Evolutionary conservation across 2,329 filamentous ascomycete species (phyloP).

Genomic region (Aureobasidium subglaciale): DNA sequence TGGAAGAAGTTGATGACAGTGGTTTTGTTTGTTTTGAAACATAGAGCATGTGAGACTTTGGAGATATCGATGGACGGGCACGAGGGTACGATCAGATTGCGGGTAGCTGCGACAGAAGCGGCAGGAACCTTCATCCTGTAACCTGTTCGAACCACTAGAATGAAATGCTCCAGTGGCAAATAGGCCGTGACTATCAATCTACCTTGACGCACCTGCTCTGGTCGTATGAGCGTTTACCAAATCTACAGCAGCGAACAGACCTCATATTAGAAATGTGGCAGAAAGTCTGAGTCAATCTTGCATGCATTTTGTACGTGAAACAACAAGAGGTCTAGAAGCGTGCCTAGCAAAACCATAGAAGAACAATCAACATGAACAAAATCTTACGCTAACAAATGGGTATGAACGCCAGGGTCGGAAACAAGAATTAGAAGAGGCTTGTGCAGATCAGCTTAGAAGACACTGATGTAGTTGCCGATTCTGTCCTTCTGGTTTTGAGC

Average conservation of each 20-base stretch:
- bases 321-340: neutral
- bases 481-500: conserved; percentile 99
- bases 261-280: no score
- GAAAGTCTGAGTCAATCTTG: neutral
- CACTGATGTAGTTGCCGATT: conserved; percentile 97
- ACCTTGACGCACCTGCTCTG: no score
- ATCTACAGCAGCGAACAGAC: no score
- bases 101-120: neutral
- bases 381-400: conserved; percentile 18
- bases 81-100: neutral
- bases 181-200: no score
- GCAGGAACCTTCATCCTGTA: neutral
- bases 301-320: conserved; percentile 12
- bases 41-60: no score
- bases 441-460: conserved; percentile 55
- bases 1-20: no score
- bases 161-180: no score
- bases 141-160: neutral
- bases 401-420: conserved; percentile 15
- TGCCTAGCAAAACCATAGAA: neutral
- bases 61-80: no score
- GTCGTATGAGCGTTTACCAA: no score
- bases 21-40: no score
- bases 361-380: conserved; percentile 12
- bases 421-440: neutral